phyloP scores from a whole-genome alignment of 305 asterid genomes.

The Salvia sclarea region DNA sequence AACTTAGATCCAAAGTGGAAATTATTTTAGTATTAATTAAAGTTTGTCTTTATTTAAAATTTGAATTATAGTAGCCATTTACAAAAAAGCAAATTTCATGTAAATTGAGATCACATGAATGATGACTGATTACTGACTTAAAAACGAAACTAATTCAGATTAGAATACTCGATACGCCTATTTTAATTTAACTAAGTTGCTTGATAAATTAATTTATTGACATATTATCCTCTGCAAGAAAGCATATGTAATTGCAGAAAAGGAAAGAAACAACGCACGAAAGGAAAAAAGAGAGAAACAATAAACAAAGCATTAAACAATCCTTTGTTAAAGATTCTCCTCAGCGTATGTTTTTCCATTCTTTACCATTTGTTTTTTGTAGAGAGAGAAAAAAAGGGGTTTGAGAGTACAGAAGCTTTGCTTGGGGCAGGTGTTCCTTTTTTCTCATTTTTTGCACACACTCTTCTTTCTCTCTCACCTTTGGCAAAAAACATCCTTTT shows the following conservation, averaged over 20 bases:
- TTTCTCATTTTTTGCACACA: slow-evolving; percentile 34
- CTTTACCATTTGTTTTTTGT: slow-evolving; percentile 10
- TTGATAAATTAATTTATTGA: background rate
- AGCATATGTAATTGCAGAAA: slow-evolving; percentile 29
- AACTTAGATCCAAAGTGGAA: background rate
- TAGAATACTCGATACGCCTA: no score
- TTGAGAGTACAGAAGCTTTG: slow-evolving; percentile 23
- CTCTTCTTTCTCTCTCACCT: slow-evolving; percentile 31
- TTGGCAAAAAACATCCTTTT: slow-evolving; percentile 25
- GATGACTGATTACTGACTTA: background rate
- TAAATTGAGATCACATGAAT: background rate
- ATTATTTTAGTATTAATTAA: background rate
- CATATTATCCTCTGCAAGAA: slow-evolving; percentile 18
- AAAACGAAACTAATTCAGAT: background rate
- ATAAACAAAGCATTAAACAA: slow-evolving; percentile 33
- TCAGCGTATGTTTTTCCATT: slow-evolving; percentile 18
- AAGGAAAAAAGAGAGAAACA: background rate
- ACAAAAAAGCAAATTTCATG: background rate
- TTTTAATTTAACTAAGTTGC: background rate
- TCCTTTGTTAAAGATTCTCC: slow-evolving; percentile 32
- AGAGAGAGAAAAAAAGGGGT: background rate
- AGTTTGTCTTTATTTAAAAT: background rate
- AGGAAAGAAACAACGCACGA: slow-evolving; percentile 21
- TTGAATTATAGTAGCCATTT: background rate
- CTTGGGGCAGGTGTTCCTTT: slow-evolving; percentile 26